Evolutionary conservation across 1,139 yeast species (phyloP), one percentile per base, ranked within the genome.

Genomic region (Pichia sp.): DNA sequence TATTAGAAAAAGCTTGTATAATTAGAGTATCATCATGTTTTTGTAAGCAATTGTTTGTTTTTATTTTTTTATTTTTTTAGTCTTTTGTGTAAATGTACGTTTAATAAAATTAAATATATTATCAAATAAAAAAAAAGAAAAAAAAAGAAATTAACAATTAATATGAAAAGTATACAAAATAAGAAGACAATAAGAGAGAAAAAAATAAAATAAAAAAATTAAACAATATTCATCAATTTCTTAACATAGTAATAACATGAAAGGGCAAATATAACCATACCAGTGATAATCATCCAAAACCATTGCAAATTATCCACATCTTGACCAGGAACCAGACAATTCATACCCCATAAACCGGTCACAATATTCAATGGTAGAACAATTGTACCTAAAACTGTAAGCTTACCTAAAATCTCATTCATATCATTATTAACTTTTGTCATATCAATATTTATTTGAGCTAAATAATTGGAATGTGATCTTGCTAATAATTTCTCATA

Each of bases 271-370:
- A 65, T 27, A 16, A 68, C 48, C 79, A 75, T 73, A 23, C 69
- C 64, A 0, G 56, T 48, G 9, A 69, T 57, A 29, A 75, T 74
- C 25, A 71, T 59, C 58, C 79, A 84, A 64, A 92, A 92, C 98
- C 98, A 92, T 5, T 69, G 63, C 54, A 90, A 68, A 1, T 87
- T 82, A 12, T 76, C 80, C 16, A 58, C 54, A 28, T 76, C 82
- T 61, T 90, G 97, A 0, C 98, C 98, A 0, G 98, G 98, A 32
- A 92, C 97, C 10, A 86, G 56, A 53, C 95, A 95, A 67, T 92
- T 92, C 98, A 92, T 92, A 50, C 98, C 98, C 97, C 97, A 92
- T 43, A 92, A 69, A 28, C 98, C 98, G 1, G 98, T 92, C 25
- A 92, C 82, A 46, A 92, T 87, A 61, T 92, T 92, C 74, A 92